Evolutionary conservation across 1,139 yeast species (phyloP).

Genomic region (Nakaseomyces delphensis): DNA sequence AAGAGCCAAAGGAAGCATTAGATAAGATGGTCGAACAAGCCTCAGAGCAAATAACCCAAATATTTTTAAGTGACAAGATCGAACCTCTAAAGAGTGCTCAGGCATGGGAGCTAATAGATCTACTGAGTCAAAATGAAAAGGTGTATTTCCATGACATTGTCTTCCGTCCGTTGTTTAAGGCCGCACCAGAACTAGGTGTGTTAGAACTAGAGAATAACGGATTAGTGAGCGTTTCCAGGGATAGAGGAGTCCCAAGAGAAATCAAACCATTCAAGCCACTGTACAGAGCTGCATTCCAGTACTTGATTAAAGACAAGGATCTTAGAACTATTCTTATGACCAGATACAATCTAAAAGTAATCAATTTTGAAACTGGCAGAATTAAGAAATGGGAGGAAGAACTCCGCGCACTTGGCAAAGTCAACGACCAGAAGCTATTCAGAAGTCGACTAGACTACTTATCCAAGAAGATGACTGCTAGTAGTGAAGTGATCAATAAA

Average conservation of each 20-base stretch:
- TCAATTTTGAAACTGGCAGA: constrained; percentile 53
- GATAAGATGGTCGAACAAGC: constrained; percentile 75
- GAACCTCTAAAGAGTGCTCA: constrained; percentile 66
- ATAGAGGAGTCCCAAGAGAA: constrained; percentile 62
- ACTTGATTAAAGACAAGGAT: constrained; percentile 49
- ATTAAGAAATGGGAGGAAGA: constrained; percentile 65
- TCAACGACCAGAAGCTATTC: constrained; percentile 44
- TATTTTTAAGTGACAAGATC: constrained; percentile 49
- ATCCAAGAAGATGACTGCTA: constrained; percentile 51
- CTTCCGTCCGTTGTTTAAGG: constrained; percentile 56
- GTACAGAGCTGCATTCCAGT: constrained; percentile 68
- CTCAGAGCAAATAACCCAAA: constrained; percentile 79
- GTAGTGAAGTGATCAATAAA: constrained; percentile 42
- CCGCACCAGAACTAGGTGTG: constrained; percentile 47
- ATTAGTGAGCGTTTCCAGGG: constrained; percentile 56
- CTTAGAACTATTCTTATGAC: constrained; percentile 58
- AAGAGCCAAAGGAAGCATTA: constrained; percentile 66
- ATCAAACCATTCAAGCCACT: constrained; percentile 79
- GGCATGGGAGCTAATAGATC: constrained; percentile 76
- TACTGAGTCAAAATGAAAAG: constrained; percentile 42
- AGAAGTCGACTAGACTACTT: constrained; percentile 57
- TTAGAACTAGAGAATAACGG: constrained; percentile 73
- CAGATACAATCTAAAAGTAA: constrained; percentile 45
- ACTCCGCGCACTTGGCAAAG: constrained; percentile 45
- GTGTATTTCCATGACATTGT: constrained; percentile 47